phyloP scores from a whole-genome alignment of 75 land plant genomes.

The Azolla pinnata region DNA sequence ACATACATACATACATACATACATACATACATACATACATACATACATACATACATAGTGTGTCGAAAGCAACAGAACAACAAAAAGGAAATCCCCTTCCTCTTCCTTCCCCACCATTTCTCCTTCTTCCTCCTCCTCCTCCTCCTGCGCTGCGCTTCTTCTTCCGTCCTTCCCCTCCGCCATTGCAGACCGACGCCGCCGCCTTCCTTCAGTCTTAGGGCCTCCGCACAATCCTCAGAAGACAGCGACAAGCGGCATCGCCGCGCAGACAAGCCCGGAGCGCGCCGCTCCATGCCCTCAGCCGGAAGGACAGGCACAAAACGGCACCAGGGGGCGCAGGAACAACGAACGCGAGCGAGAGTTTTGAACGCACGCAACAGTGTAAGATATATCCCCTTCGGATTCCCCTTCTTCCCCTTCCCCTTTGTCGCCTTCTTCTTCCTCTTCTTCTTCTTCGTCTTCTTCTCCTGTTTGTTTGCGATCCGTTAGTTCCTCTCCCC shows the following conservation, averaged over 20 bases:
- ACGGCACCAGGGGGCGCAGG: neutral
- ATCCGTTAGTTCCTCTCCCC: neutral
- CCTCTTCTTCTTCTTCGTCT: neutral
- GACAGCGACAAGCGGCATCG: neutral
- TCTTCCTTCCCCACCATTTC: too few species aligned
- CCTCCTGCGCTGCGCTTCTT: neutral
- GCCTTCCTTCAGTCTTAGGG: neutral
- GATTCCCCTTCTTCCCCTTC: neutral
- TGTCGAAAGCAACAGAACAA: neutral
- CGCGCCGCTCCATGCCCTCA: neutral
- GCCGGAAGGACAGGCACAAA: neutral
- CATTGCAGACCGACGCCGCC: neutral
- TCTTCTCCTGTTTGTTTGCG: neutral
- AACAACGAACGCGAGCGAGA: neutral
- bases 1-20: neutral
- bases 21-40: slow-evolving; percentile 1
- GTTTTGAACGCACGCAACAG: neutral
- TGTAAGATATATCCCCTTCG: neutral
- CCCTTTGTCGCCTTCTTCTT: neutral
- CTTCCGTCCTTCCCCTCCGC: slow-evolving; percentile 9
- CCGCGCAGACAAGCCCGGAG: neutral
- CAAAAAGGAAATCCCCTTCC: neutral
- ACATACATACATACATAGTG: slow-evolving; percentile 1
- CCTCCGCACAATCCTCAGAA: neutral
- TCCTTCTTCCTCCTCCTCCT: too few species aligned